Conservation (phyloP, 345 rosid species). For the Noccaea caerulescens region DNA sequence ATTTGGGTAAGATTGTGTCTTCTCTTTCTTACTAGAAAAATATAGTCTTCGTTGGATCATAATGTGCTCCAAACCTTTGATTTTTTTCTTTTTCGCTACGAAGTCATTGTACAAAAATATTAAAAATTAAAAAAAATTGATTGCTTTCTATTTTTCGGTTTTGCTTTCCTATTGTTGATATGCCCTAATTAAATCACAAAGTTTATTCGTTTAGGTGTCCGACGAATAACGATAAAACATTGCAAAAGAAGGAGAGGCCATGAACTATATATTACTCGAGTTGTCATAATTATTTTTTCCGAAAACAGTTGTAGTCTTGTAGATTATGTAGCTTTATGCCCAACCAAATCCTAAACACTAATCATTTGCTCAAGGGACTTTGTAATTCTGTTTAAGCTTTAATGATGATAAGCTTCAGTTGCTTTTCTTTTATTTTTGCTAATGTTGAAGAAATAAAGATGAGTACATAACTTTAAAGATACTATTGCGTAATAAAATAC, state of each 20-base stretch:
- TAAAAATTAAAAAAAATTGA: no score
- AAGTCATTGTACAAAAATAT: not conserved
- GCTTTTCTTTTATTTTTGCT: not conserved
- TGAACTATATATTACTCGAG: slow-evolving; percentile 8
- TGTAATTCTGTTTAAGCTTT: slow-evolving; percentile 31
- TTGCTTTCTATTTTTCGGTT: not conserved
- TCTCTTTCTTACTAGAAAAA: slow-evolving; percentile 37
- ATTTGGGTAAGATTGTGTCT: slow-evolving; percentile 42
- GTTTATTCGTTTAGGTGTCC: slow-evolving; percentile 16
- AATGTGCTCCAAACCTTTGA: slow-evolving; percentile 24
- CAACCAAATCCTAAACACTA: slow-evolving; percentile 33
- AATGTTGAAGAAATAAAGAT: not conserved
- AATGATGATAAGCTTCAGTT: slow-evolving; percentile 12
- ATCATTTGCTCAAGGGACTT: slow-evolving; percentile 36
- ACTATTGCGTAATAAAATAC: not conserved
- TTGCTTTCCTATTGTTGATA: not conserved
- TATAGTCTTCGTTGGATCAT: slow-evolving; percentile 35
- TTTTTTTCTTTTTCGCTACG: slow-evolving; percentile 30
- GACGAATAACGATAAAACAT: slow-evolving; percentile 16
- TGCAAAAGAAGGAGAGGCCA: slow-evolving; percentile 2
- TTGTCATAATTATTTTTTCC: not conserved
- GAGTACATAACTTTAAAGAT: slow-evolving; percentile 4
- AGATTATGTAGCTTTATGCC: slow-evolving; percentile 26
- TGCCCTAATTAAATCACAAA: slow-evolving; percentile 14
- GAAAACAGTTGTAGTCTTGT: not conserved